Base-by-base conservation (phyloP, 495 filamentous ascomycete genomes). In the Hypoxylon fuscum region DNA sequence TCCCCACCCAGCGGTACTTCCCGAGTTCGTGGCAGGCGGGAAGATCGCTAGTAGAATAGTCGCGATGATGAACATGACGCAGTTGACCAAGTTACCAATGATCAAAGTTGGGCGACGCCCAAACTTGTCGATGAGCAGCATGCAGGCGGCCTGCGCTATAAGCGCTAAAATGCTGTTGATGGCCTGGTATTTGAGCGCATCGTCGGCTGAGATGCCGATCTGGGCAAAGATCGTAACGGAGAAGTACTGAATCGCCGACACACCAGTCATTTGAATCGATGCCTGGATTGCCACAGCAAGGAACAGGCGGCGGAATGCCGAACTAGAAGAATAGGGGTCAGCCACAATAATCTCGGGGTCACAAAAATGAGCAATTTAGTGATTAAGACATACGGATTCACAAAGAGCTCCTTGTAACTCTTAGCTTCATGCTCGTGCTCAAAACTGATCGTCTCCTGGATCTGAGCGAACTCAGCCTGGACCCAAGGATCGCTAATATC, bases 201-300 rank as follows among this genome's bases (percentile, higher is more conserved):
- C 76, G 49, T 85, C 78, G 23, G 81, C 79, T 5, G 72, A 68
- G 62, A 91, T 88, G 10, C 88, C 88, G 72, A 90, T 90, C 66
- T 89, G 84, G 9, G 69, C 74, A 70, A 85, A 87, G 61, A 90
- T 90, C 0, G 66, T 77, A n/a, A 87, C 84, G 12, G 81, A 85
- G 68, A 88, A 90, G 68, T 91, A 90, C 76, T 91, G 87, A 65
- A 90, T 90, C 0, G 88, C 88, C 3, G 82, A 85, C 2, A 90
- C 87, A 57, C 88, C 88, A 0, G 88, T 90, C 87, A 90, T 87
- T 64, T 91, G 88, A 12, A 85, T 80, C 1, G 84, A 85, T 4
- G 86, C 87, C 69, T 90, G 88, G 14, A 91, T 70, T 0, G 88
- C 76, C 64, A 82, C 85, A 50, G 86, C 87, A 12, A 91, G 77